A percentile compares a stretch with the other conserved stretches of the same genome.
phyloP scores from a whole-genome alignment of 108 stramenopile species.

The Chaetoceros tenuissimus region DNA sequence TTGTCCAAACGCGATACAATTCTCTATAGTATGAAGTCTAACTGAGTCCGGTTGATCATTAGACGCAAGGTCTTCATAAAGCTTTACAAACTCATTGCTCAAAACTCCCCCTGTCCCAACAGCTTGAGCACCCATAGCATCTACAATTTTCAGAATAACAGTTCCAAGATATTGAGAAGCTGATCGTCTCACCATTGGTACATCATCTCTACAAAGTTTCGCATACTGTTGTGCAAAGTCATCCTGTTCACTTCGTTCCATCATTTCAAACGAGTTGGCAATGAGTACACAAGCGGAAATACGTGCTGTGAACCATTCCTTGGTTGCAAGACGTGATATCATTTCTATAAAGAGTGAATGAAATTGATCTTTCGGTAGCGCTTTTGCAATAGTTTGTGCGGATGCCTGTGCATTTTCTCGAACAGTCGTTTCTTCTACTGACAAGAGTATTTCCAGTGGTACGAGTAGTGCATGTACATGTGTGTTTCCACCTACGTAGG shows the following conservation, averaged over 20 bases:
- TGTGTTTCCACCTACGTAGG: constrained; percentile 51
- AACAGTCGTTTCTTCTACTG: constrained; percentile 72
- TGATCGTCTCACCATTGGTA: constrained; percentile 93
- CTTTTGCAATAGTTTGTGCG: constrained; percentile 31
- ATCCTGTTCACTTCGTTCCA: constrained; percentile 18
- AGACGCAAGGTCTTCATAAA: constrained; percentile 73
- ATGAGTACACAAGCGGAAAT: constrained; percentile 86
- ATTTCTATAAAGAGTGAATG: constrained; percentile 63
- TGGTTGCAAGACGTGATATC: constrained; percentile 66
- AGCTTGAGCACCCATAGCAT: constrained; percentile 24
- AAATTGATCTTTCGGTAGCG: constrained; percentile 45
- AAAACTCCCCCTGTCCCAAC: constrained; percentile 36
- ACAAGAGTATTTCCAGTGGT: constrained; percentile 85
- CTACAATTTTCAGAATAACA: constrained; percentile 51
- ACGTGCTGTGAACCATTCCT: constrained; percentile 98
- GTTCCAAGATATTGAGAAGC: constrained; percentile 74
- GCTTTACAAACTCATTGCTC: constrained; percentile 43
- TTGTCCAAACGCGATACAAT: constrained; percentile 77
- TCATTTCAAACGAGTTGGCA: constrained; percentile 55
- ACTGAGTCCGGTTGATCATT: constrained; percentile 95
- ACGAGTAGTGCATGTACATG: constrained; percentile 56
- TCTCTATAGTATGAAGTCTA: constrained; percentile 86
- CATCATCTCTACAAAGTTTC: constrained; percentile 82
- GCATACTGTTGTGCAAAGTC: constrained; percentile 51
- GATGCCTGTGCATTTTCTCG: constrained; percentile 68